Evolutionary conservation across 768 basidiomycete genomes (phyloP).

Genomic region (Rhodosporidiobolus odoratus): DNA sequence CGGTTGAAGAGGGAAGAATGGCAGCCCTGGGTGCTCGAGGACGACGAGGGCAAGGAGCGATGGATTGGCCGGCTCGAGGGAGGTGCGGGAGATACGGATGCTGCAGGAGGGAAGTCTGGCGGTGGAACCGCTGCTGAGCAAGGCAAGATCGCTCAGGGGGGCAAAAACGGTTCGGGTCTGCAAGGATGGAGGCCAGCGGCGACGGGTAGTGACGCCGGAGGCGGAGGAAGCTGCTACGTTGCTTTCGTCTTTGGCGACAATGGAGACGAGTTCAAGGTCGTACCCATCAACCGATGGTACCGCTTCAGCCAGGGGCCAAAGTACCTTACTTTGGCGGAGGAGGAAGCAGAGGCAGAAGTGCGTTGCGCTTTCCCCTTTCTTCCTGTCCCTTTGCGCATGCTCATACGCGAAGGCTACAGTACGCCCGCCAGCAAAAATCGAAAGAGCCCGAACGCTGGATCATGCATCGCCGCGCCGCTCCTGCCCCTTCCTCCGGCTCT

Average conservation of each 20-base stretch:
- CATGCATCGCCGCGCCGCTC: conserved; percentile 51
- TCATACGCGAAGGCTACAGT: conserved; percentile 46
- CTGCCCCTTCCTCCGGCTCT: conserved; percentile 3
- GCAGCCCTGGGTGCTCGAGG: conserved; percentile 86
- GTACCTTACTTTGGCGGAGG: conserved; percentile 61
- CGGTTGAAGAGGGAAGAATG: conserved; percentile 78
- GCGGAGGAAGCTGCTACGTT: conserved; percentile 35
- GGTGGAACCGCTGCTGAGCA: not conserved
- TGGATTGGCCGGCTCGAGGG: conserved; percentile 84
- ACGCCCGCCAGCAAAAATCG: conserved; percentile 53
- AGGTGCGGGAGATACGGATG: conserved; percentile 45
- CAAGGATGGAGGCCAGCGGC: conserved; percentile 60
- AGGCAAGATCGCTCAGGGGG: not conserved
- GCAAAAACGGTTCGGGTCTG: conserved; percentile 56
- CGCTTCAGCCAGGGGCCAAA: conserved; percentile 82
- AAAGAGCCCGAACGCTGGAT: conserved; percentile 71
- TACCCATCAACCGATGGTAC: conserved; percentile 83
- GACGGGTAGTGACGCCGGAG: conserved; percentile 20
- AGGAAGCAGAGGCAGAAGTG: conserved; percentile 65
- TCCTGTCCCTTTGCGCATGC: not conserved
- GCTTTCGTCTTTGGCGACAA: conserved; percentile 36
- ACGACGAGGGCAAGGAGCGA: conserved; percentile 61
- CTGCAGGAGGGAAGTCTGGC: not conserved
- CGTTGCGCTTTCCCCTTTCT: conserved; percentile 40
- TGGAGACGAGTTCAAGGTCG: conserved; percentile 77